Base-by-base conservation (phyloP, 192 early-diverging fungal genomes). In the Coemansia sp. region DNA sequence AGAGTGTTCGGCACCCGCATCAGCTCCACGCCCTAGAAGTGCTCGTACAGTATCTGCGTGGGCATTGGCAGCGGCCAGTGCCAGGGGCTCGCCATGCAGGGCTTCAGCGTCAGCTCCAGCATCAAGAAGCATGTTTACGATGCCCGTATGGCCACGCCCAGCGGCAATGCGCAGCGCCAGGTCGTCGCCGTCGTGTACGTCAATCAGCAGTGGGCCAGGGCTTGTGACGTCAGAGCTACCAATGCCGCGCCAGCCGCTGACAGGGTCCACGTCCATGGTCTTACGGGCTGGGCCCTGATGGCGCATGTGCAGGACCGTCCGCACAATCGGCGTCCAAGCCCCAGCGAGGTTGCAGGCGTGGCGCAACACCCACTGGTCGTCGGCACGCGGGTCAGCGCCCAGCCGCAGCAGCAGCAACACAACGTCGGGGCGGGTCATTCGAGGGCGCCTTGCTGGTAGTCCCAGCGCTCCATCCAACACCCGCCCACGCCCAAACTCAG, bases 341-440 rank as follows among this genome's bases (percentile, higher is more conserved):
- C 57, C 57, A 27, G 59, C 75, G 40, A 66, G 52, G 15, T 75
- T 63, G 43, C 74, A 74, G 33, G 83, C 83, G 31, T 80, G 70
- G 34, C 75, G 83, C 59, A 85, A 51, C 31, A 85, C 71, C 83
- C 83, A 85, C 73, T 85, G 83, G 68, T 72, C 75, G 62, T 75
- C 78, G 40, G 68, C 75, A 9, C 78, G 60, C 38, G 82, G 77
- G 75, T 85, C 82, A 44, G 78, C 82, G 40, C 78, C 78, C 69
- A 85, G 67, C 15, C 69, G 70, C 22, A 85, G 73, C 61, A 85
- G 82, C 75, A 85, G 34, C 57, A 85, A 69, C 43, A 80, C 82
- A 2, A 67, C 41, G 55, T 74, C 78, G 55, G 71, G 78, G 20
- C 75, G 46, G 6, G 74, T 18, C 77, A 74, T 68, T 15, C 40